phyloP scores from a whole-genome alignment of 208 protist species.

The Borovskyia barvae region DNA sequence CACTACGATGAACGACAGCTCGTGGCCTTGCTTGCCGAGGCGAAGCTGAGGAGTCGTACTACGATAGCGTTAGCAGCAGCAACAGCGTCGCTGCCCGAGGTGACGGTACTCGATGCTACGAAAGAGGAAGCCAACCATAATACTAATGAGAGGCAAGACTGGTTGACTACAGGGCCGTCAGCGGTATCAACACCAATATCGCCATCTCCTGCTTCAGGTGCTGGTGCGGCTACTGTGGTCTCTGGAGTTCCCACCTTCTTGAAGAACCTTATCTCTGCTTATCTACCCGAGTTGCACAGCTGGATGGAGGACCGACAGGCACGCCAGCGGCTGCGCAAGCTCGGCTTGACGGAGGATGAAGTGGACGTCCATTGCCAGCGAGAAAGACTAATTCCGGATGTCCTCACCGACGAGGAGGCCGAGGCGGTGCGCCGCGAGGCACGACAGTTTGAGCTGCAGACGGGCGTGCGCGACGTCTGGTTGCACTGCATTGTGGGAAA shows the following conservation, averaged over 20 bases:
- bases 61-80: too few relatives aligned
- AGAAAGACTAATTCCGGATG: constrained; percentile 7
- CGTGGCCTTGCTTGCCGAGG: constrained; percentile 20
- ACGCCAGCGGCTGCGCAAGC: constrained; percentile 12
- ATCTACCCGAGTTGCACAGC: constrained; percentile 11
- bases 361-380: constrained; percentile 19
- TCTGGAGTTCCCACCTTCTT: background rate
- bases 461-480: constrained; percentile 67
- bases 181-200: background rate
- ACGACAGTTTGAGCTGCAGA: constrained; percentile 31
- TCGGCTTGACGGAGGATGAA: constrained; percentile 17
- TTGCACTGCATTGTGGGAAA: constrained; percentile 69
- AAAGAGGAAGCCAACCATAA: too few relatives aligned
- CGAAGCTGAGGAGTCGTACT: constrained; percentile 19
- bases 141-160: too few relatives aligned
- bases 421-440: constrained; percentile 18
- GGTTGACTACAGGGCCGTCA: too few relatives aligned
- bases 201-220: background rate
- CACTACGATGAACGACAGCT: constrained; percentile 44
- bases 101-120: too few relatives aligned
- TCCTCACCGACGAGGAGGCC: constrained; percentile 24
- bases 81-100: too few relatives aligned
- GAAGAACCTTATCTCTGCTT: constrained; percentile 3
- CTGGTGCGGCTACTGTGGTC: background rate
- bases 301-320: constrained; percentile 25